Percentiles rank a stretch among this genome's conserved stretches.
phyloP scores from a whole-genome alignment of 805 yeast genomes.

The Candida peoriensis region DNA sequence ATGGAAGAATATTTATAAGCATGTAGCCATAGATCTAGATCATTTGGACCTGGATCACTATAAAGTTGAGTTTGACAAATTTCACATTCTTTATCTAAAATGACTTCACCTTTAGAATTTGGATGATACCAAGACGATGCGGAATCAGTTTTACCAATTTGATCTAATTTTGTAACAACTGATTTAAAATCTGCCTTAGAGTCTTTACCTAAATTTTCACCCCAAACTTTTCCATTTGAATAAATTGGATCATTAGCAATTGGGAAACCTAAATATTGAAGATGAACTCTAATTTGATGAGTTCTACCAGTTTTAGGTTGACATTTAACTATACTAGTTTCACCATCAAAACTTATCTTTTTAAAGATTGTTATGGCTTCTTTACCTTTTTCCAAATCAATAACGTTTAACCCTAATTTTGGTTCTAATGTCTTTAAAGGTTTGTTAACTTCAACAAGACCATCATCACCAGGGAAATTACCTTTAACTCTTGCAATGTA shows the following conservation, averaged over 20 bases:
- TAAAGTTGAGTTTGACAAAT: constrained; percentile 68
- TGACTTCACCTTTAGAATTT: constrained; percentile 57
- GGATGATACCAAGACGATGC: constrained; percentile 67
- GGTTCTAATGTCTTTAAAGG: constrained; percentile 74
- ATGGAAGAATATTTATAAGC: constrained; percentile 74
- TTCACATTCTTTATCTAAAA: constrained; percentile 54
- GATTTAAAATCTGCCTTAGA: constrained; percentile 42
- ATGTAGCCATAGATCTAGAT: constrained; percentile 85
- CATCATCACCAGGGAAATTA: constrained; percentile 63
- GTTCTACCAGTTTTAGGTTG: constrained; percentile 89
- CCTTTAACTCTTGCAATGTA: constrained; percentile 89
- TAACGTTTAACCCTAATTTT: constrained; percentile 54
- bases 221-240: constrained; percentile 80
- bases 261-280: constrained; percentile 85
- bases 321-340: constrained; percentile 71
- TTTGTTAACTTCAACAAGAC: constrained; percentile 55
- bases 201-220: constrained; percentile 56
- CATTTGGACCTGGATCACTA: constrained; percentile 86
- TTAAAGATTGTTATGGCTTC: constrained; percentile 68
- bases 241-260: constrained; percentile 91
- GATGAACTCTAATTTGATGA: constrained; percentile 91
- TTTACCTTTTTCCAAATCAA: constrained; percentile 39
- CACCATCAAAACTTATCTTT: constrained; percentile 20
- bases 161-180: constrained; percentile 46
- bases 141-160: constrained; percentile 63